Percentiles rank a stretch among this genome's conserved stretches.
Conservation (phyloP, 75 land plant species). For the Sequoia sempervirens region DNA sequence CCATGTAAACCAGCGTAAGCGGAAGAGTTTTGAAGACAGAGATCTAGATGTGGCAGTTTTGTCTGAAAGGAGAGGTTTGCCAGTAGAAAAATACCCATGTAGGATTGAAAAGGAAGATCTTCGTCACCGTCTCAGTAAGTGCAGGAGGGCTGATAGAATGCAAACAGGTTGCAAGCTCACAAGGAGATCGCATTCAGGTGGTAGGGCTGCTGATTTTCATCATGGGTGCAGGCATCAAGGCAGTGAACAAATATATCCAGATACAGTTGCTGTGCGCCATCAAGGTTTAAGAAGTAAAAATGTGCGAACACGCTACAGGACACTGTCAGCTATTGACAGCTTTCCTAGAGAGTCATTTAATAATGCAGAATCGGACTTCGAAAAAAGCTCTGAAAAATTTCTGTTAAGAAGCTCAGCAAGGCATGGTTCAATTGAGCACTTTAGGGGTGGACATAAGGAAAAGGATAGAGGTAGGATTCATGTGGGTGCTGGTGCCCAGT, state of each 20-base stretch:
- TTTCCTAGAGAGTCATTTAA: neutral
- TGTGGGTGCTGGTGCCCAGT: neutral
- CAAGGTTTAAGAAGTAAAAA: neutral
- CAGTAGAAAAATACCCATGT: neutral
- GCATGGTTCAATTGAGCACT: neutral
- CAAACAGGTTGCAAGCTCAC: neutral
- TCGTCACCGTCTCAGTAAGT: neutral
- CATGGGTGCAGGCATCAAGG: neutral
- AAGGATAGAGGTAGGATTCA: constrained; percentile 14
- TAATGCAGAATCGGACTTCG: constrained; percentile 1
- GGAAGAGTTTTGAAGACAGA: neutral
- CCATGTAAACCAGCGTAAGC: constrained; percentile 3
- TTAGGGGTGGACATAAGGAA: constrained; percentile 7
- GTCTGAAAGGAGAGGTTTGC: constrained; percentile 6
- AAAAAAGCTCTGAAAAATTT: neutral
- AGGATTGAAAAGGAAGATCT: constrained; percentile 6
- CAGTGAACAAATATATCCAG: constrained; percentile 1
- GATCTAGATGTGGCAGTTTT: neutral
- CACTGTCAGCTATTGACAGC: constrained; percentile 2
- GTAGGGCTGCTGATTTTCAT: neutral
- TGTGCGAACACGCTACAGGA: neutral
- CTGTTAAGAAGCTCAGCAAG: neutral
- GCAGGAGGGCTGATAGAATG: constrained; percentile 3
- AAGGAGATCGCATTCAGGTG: neutral
- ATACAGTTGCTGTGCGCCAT: neutral